A percentile compares a stretch with the other conserved stretches of the same genome.
These are phyloP conservation scores for Fusarium xyrophilum DNA, from an alignment of 2,329 filamentous ascomycete genomes.

Conservation along the genomic window DNA sequence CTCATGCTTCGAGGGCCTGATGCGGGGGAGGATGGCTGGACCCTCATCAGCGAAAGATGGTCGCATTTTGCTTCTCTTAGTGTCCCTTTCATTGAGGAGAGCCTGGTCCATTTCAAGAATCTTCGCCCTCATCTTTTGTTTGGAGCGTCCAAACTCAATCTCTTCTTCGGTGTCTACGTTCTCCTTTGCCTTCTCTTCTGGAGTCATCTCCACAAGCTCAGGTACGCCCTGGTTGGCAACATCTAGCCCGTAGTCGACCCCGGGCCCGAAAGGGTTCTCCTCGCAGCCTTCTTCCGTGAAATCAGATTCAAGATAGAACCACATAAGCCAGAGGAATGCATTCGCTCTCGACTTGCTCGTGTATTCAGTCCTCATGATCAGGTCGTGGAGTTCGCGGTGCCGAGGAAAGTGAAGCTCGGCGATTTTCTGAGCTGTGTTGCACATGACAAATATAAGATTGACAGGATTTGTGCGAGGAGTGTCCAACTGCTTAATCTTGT, in stretches of 20 bases:
- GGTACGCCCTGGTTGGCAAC: slow-evolving; percentile 75
- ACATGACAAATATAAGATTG: slow-evolving; percentile 94
- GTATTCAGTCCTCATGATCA: slow-evolving; percentile 88
- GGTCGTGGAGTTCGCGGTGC: slow-evolving; percentile 89
- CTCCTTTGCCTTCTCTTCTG: slow-evolving; percentile 70
- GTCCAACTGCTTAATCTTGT: slow-evolving; percentile 73
- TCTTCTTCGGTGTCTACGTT: slow-evolving; percentile 78
- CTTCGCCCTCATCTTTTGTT: slow-evolving; percentile 75
- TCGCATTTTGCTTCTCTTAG: slow-evolving; percentile 59
- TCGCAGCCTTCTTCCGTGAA: slow-evolving; percentile 87
- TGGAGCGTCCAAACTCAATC: slow-evolving; percentile 72
- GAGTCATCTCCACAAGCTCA: slow-evolving; percentile 67
- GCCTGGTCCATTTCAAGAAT: slow-evolving; percentile 79
- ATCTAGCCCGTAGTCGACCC: slow-evolving; percentile 69
- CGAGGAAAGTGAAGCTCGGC: slow-evolving; percentile 91
- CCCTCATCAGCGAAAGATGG: slow-evolving; percentile 57
- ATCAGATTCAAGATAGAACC: slow-evolving; percentile 98
- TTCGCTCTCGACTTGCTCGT: slow-evolving; percentile 82
- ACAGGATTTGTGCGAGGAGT: slow-evolving; percentile 90
- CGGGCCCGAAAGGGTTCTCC: slow-evolving; percentile 86
- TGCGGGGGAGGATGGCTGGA: slow-evolving; percentile 66
- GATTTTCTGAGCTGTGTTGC: slow-evolving; percentile 86
- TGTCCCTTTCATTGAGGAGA: slow-evolving; percentile 67
- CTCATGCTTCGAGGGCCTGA: slow-evolving; percentile 67
- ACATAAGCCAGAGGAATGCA: slow-evolving; percentile 97